A percentile compares a stretch with the other conserved stretches of the same genome.
These are phyloP conservation scores for Aspergillus pseudoglaucus DNA, from an alignment of 2,329 filamentous ascomycete species.

Conservation along the genomic window DNA sequence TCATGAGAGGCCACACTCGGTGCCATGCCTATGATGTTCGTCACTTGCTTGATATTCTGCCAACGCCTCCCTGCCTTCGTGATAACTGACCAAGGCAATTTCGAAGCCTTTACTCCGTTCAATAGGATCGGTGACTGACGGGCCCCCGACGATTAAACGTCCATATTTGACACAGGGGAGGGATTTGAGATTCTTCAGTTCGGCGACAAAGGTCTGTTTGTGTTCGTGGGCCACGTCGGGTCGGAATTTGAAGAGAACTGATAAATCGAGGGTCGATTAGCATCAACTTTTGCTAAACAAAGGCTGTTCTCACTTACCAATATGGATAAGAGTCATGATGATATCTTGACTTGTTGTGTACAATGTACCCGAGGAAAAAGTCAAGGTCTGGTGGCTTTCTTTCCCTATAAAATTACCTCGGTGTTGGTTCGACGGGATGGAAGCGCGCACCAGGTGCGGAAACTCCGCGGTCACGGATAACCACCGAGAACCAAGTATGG, in stretches of 20 bases:
- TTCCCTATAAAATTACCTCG: background rate
- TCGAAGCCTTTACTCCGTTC: constrained; percentile 50
- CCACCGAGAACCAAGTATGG: background rate
- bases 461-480: background rate
- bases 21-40: constrained; percentile 45
- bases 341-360: background rate
- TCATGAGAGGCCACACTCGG: background rate
- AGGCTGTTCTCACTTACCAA: constrained; percentile 9
- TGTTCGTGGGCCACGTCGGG: constrained; percentile 37
- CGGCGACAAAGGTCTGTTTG: constrained; percentile 39
- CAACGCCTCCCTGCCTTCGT: constrained; percentile 41
- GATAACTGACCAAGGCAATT: constrained; percentile 48
- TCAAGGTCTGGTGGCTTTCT: background rate
- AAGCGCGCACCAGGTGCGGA: background rate
- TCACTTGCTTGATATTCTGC: constrained; percentile 48
- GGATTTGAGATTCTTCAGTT: constrained; percentile 45
- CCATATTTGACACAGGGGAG: constrained; percentile 45
- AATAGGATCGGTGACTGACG: constrained; percentile 47
- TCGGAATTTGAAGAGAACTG: constrained; percentile 48
- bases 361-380: background rate
- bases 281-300: background rate
- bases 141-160: constrained; percentile 48
- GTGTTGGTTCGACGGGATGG: background rate
- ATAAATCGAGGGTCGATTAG: background rate
- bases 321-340: constrained; percentile 21